Evolutionary conservation across 2,329 filamentous ascomycete genomes (phyloP).

Genomic region (Fusarium sp.): DNA sequence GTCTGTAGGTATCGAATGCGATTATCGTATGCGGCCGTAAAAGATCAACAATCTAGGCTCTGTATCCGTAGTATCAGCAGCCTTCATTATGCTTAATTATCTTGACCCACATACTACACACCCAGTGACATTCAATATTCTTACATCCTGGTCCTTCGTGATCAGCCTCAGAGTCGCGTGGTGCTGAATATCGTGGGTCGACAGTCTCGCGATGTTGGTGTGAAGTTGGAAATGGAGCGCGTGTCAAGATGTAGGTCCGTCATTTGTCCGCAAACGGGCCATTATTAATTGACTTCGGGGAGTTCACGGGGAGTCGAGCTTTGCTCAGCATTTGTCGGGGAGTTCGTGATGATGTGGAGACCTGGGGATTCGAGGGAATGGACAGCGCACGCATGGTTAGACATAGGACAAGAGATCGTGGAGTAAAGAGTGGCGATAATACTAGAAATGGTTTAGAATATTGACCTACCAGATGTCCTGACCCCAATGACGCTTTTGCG

Average conservation of each 20-base stretch:
- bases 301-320: constrained; percentile 29
- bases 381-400: not conserved
- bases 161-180: constrained; percentile 4
- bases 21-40: not conserved
- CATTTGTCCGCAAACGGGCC: constrained; percentile 15
- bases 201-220: constrained; percentile 3
- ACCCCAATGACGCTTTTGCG: not conserved
- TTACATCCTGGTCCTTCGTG: constrained; percentile 2
- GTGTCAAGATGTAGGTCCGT: constrained; percentile 5
- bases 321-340: constrained; percentile 14
- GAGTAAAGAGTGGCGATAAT: not conserved
- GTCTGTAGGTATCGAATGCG: not conserved
- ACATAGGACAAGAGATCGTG: not conserved
- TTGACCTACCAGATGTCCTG: not conserved
- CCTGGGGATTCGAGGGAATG: not conserved
- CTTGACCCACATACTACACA: constrained; percentile 30
- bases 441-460: not conserved
- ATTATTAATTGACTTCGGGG: constrained; percentile 19
- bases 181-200: constrained; percentile 6
- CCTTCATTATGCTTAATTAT: constrained; percentile 36
- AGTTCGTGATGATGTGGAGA: constrained; percentile 24
- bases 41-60: constrained; percentile 19
- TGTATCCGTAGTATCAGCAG: constrained; percentile 18
- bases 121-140: constrained; percentile 9
- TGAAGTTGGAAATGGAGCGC: constrained; percentile 26